phyloP scores from a whole-genome alignment of 345 rosid species.

The Garcia nutans region DNA sequence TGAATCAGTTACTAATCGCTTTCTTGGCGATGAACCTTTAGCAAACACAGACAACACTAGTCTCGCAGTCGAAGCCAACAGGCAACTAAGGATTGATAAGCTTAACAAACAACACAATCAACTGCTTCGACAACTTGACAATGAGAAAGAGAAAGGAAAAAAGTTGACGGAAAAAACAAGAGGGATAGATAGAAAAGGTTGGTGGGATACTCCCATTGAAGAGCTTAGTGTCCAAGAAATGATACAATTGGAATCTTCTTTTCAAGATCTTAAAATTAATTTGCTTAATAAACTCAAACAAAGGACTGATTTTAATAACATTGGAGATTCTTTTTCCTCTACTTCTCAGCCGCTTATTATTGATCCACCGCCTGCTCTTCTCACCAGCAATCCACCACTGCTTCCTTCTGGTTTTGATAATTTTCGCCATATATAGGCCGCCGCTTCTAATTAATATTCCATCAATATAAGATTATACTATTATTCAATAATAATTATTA shows the following conservation, averaged over 20 bases:
- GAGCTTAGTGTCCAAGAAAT: background rate
- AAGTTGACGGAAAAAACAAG: background rate
- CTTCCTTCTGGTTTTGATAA: background rate
- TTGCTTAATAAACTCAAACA: background rate
- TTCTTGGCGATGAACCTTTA: background rate
- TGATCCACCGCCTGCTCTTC: background rate
- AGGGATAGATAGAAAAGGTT: background rate
- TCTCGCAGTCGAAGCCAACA: background rate
- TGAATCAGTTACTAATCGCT: slow-evolving; percentile 11
- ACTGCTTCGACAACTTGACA: background rate
- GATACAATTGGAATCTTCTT: background rate
- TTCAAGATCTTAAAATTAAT: background rate
- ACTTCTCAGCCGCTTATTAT: background rate
- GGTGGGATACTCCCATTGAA: background rate
- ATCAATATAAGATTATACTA: no score
- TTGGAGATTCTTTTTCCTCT: background rate
- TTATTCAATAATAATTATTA: no score
- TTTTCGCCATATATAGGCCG: no score
- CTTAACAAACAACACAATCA: background rate
- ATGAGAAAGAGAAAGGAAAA: background rate
- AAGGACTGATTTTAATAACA: background rate
- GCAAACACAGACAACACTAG: background rate
- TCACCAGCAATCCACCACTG: background rate
- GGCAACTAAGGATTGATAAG: background rate
- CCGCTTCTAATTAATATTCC: no score